Evolutionary conservation across 2,329 filamentous ascomycete genomes (phyloP), one percentile per base, ranked within the genome.

Genomic region (Truncatella angustata): DNA sequence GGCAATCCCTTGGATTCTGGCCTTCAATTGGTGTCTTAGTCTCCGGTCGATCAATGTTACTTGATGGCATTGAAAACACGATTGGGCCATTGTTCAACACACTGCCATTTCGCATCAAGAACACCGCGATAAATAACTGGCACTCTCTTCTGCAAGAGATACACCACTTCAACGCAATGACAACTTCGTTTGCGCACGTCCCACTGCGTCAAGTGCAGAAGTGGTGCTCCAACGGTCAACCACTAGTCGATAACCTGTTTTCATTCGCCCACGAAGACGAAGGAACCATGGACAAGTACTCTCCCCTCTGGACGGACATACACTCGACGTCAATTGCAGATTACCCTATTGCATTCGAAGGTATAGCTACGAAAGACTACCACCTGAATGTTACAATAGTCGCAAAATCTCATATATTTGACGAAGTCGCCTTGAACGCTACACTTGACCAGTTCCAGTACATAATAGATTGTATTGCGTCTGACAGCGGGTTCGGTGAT

Each of bases 51-150:
- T 81, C 84, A 0, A 80, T 95, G 4, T 81, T 88, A 39, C 70
- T 91, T 11, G 78, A 86, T 6, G 75, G 76, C 2, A 79, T 85
- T 2, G 87, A 91, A 43, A 64, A 76, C 20, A 81, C 89, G 1
- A 80, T 94, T 37, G 93, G 92, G 0, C 92, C 93, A 0, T 72
- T 97, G 18, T 96, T 97, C 77, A 97, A 97, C 64, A 96, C 91
- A 0, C 73, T 97, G 1, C 91, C 92, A 0, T 91, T 88, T 64
- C 77, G 81, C 50, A 69, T 84, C 30, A 63, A 71, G 5, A 58
- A 79, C 12, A 55, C 69, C 5, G 56, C 66, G 0, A 62, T 68
- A 0, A 72, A 78, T 4, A 82, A 76, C 0, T 91, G 87, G 83
- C 65, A 70, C 1, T 75, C 80, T 0, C 67, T 91, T 1, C 73